phyloP scores from a whole-genome alignment of 202 grass and related monocot genomes.

The Panicum hallii region DNA sequence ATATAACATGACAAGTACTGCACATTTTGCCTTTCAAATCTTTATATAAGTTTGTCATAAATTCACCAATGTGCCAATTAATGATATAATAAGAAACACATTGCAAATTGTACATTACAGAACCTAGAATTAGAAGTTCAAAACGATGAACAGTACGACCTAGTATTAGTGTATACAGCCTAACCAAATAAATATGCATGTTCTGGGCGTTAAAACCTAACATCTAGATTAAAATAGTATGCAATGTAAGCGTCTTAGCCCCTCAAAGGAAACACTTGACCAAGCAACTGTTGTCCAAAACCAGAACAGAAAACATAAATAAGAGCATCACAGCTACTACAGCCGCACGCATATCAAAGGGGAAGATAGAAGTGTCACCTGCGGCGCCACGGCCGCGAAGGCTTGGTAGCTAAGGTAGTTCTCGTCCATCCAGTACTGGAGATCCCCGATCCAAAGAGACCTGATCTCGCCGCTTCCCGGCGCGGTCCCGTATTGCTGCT shows the following conservation, averaged over 20 bases:
- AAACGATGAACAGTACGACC: background rate
- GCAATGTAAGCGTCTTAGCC: background rate
- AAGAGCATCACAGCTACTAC: background rate
- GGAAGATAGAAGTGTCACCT: conserved; percentile 50
- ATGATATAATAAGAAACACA: background rate
- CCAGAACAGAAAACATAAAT: background rate
- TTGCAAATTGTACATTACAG: background rate
- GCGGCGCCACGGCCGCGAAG: conserved; percentile 61
- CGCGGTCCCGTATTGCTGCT: conserved; percentile 39
- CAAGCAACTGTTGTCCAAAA: background rate
- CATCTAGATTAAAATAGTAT: background rate
- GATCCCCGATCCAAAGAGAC: conserved; percentile 90
- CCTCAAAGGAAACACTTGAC: background rate
- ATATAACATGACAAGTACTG: background rate
- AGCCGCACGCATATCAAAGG: background rate
- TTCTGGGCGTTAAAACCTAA: conserved; percentile 11
- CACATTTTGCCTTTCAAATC: background rate
- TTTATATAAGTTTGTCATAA: background rate
- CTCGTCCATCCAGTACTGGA: conserved; percentile 97
- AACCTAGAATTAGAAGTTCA: conserved; percentile 3
- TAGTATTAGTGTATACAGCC: background rate
- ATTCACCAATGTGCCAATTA: background rate
- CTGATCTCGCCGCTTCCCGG: conserved; percentile 64
- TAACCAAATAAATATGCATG: background rate
- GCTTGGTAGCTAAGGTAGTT: conserved; percentile 57